Evolutionary conservation across 331 rosid genomes (phyloP), one percentile per base, ranked within the genome.

Genomic region (Rosa hybrid): DNA sequence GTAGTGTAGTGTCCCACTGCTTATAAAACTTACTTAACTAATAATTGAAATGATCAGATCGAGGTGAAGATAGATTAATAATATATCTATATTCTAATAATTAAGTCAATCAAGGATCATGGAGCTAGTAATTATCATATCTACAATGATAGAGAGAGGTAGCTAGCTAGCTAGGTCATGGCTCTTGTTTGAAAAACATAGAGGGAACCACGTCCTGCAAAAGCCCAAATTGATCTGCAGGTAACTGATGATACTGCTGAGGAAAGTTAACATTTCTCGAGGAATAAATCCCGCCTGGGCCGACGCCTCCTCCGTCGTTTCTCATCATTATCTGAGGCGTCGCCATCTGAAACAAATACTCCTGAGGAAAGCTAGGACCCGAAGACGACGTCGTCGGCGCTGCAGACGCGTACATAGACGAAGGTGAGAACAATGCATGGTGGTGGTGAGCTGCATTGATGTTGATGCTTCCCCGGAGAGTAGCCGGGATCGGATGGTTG

Each of bases 401-500:
- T 2, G 51, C 74, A 34, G 78, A 48, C 42, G 49, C n/a, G 56
- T 44, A 53, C 87, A 92, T 78, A 8, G 88, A 81, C 50, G 87
- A 80, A 50, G 92, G 94, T 41, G 91, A 84, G 90, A 91, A 91
- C 84, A 92, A 79, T 76, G 79, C 87, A 18, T 68, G 49, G 30
- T 18, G 49, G 49, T 68, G 72, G n/a, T 68, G 72, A 8, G 94
- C 89, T 49, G 88, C 84, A 67, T 84, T 90, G 16, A 68, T 68
- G 49, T 68, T 68, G 72, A 68, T 39, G 72, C 72, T 68, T 45
- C 97, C 98, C 72, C 99, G 82, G 0, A 93, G 85, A 0, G 96
- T 87, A 5, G 98, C 88, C 56, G 99, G 98, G 57, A 95, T 83
- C 8, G 94, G 98, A 83, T 95, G 99, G 82, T 93, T 95, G 91